Evolutionary conservation across 192 early-diverging fungal species (phyloP), one percentile per base, ranked within the genome.

Genomic region (Gorgonomyces haynaldii): DNA sequence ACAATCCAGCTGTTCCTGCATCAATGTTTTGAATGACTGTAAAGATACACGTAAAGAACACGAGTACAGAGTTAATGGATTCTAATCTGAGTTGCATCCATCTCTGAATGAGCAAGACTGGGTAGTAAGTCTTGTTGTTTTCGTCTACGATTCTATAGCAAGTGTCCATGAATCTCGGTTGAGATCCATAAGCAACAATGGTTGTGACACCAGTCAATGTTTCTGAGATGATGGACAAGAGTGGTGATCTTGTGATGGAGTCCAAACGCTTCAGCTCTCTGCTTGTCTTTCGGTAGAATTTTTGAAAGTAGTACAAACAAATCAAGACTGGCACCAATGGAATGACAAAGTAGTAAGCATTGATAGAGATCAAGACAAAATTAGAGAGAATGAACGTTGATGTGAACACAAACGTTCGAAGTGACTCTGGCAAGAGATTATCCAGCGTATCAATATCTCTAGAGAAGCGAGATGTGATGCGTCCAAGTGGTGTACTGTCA

Each of bases 401-500:
- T 4, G 62, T 55, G 25, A 60, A 20, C 25, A 61, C 48, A 10
- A 52, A 10, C 17, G 28, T 23, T 2, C 55, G 36, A 3, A 19
- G 2, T 21, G 22, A 27, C 34, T 57, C 55, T 16, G 55, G 37
- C 21, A 57, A 26, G 7, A 55, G 50, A 34, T 8, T 9, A n/a
- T 34, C 32, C 32, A 34, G 32, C 32, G 32, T 34, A 54, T 79
- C 76, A 4, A 64, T 23, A 69, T 13, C 79, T 67, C 20, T 65
- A 58, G 39, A 21, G 62, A 57, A 62, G 19, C 68, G 21, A 53
- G 65, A 70, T 40, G 82, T 52, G 38, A 84, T 79, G 20, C 77
- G 70, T 17, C 81, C 81, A 8, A 81, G 50, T n/a, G 81, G 81
- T 0, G 81, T 83, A 3, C 65, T 76, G 39, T 64, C 70, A 52